Evolutionary conservation across 345 rosid species (phyloP).

Genomic region (Linum usitatissimum): DNA sequence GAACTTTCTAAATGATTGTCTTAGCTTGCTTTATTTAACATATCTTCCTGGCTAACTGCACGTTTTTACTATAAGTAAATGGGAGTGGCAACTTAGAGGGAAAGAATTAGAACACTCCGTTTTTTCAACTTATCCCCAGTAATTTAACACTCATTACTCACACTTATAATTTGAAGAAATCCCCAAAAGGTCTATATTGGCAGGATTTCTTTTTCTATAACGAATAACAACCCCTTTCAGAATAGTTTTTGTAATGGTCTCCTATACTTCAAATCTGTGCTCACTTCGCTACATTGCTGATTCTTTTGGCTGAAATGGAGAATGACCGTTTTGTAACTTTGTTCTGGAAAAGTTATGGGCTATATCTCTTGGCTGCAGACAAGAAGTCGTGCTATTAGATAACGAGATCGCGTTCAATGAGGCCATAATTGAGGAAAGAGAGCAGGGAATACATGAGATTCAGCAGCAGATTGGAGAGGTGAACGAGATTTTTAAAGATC

Average conservation of each 20-base stretch:
- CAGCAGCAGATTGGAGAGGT: slow-evolving; percentile 62
- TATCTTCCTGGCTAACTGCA: neutral
- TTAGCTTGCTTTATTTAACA: neutral
- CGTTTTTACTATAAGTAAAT: neutral
- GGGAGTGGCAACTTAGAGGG: neutral
- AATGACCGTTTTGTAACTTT: too few species aligned
- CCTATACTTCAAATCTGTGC: neutral
- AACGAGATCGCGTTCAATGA: slow-evolving; percentile 65
- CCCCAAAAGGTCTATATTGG: neutral
- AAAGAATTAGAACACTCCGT: too few species aligned
- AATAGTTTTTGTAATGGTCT: neutral
- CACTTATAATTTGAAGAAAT: neutral
- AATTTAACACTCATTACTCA: neutral
- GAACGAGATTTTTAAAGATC: slow-evolving; percentile 68
- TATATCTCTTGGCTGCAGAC: slow-evolving; percentile 24
- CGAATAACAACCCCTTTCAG: neutral
- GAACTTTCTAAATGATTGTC: neutral
- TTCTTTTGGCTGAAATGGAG: neutral
- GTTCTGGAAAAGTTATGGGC: too few species aligned
- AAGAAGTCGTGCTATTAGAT: slow-evolving; percentile 45
- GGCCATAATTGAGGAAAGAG: slow-evolving; percentile 65
- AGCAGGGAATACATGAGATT: slow-evolving; percentile 65
- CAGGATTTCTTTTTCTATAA: neutral
- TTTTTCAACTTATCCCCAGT: neutral
- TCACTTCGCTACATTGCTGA: too few species aligned